Base-by-base conservation (phyloP, 192 early-diverging fungal genomes). In the Diversispora eburnea region DNA sequence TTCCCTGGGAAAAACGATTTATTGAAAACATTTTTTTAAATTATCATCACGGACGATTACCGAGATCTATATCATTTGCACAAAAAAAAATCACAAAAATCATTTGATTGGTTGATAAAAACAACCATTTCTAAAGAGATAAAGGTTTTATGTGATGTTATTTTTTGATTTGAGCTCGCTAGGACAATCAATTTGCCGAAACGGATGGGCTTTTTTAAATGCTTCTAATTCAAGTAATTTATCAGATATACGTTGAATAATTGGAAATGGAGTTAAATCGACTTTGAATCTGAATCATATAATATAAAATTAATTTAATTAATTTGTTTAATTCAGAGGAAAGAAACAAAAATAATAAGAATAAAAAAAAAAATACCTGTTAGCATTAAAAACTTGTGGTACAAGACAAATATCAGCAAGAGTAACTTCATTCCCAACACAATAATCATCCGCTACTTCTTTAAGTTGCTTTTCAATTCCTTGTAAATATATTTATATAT, bases 371-470 rank as follows among this genome's bases (percentile, higher is more conserved):
- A 5, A 81, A 57, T 80, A 93, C 85, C 93, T 77, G 43, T 77
- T 74, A 3, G 90, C 95, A 76, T 96, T 95, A 76, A 82, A 89
- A 17, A 88, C 84, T 78, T 94, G 92, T 4, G 94, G 92, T 4
- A 91, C 83, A 45, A 98, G 79, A 70, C 81, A 87, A 55, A 91
- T 78, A 79, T 98, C 95, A 0, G 95, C 95, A 74, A 96, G 76
- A 4, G 93, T 93, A 47, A 98, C 83, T 25, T 84, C 59, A 75
- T 96, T 90, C 25, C 94, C 94, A 45, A 90, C 85, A 70, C 88
- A 92, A 79, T 90, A 98, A 46, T 75, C 83, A 25, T 91, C 93
- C 1, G 90, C 86, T 4, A 86, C 84, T 22, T 79, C 66, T 59
- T 77, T 81, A 15, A 98, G 85, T 74, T 77, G 19, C 15, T 52